Base-by-base conservation (phyloP, 202 grass and related monocot species). In the Tripidium arundinaceum region DNA sequence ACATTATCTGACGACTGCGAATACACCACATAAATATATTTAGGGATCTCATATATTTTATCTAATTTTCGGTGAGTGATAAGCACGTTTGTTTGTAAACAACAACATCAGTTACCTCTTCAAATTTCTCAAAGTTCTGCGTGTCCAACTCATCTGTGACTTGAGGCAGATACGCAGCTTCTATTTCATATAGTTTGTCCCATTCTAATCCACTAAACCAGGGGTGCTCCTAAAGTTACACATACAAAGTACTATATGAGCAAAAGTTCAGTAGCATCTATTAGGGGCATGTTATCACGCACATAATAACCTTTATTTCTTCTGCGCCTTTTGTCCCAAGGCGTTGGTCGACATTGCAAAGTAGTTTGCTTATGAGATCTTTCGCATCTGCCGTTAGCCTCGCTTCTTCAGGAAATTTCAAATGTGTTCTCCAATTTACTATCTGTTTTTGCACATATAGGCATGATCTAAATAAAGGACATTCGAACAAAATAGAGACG, bases 371-470 rank as follows among this genome's bases (percentile, higher is more conserved):
- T 75, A 98, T 91, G 40, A 98, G 84, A 88, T 94, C 92, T 88
- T 93, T 95, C 11, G 88, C 92, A 5, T 93, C 88, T 33, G 38
- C 11, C 3, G 89, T 93, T 71, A 98, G 58, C 72, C 80, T 89
- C 62, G 95, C 92, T 81, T 98, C 95, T 81, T 98, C 92, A 78
- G 92, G 95, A 88, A 95, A 98, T 86, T 98, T 98, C 62, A 98
- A 85, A 70, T 98, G 92, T 77, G 88, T 98, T 93, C 95, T 87
- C 95, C 95, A 98, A 70, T 98, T 98, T 67, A 98, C 95, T 77
- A 98, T 98, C 95, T 98, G 79, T 64, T 60, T 70, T 8, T 12
- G 29, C 65, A 16, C n/a, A 76, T 78, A 61, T 42, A 87, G 37
- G 42, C 25, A 60, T 29, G 41, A 47, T 28, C 40, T 69, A 46